Evolutionary conservation across 768 basidiomycete species (phyloP), one percentile per base, ranked within the genome.

Genomic region (Cantharellus anzutake): DNA sequence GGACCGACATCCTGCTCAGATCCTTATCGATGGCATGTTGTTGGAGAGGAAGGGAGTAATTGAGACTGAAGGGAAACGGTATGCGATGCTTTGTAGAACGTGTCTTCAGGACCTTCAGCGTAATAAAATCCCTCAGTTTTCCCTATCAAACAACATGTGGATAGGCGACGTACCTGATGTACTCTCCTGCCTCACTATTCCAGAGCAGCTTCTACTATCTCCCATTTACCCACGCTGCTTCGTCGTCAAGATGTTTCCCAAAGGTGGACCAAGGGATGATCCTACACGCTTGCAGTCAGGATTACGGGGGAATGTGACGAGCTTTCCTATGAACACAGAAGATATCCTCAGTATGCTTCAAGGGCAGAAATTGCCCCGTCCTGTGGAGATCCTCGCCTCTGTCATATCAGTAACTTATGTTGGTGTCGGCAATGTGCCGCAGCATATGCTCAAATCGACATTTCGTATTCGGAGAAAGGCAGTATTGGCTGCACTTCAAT

Each of bases 141-240:
- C 70, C 0, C 67, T 76, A 0, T 71, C 71, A 4, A 76, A 75
- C 58, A 64, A 67, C 4, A 51, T 75, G 41, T 76, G 73, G 74
- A 67, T 74, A 29, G 74, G 74, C 4, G 4, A 61, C 0, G 58
- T 69, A 2, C 74, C 74, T 0, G 62, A 56, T 42, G 62, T 69
- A 38, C 61, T 74, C 0, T 38, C 64, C 14, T 34, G 50, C 1
- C 61, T 76, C 2, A 72, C 73, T 0, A 57, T 75, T 20, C 65
- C 72, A 0, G 73, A 76, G 61, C 71, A 70, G 57, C 60, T 74
- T 3, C 66, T 76, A 0, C 66, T 76, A 4, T 63, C 68, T 0
- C 66, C 63, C 0, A 40, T 66, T 0, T 74, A 70, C 73, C 0
- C 57, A 1, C 40, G 57, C 14, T 58, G 57, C 57, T 58, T 48